These are phyloP conservation scores for Phlebiopsis flavidoalba DNA, from an alignment of 768 basidiomycete genomes.

Conservation along the genomic window DNA sequence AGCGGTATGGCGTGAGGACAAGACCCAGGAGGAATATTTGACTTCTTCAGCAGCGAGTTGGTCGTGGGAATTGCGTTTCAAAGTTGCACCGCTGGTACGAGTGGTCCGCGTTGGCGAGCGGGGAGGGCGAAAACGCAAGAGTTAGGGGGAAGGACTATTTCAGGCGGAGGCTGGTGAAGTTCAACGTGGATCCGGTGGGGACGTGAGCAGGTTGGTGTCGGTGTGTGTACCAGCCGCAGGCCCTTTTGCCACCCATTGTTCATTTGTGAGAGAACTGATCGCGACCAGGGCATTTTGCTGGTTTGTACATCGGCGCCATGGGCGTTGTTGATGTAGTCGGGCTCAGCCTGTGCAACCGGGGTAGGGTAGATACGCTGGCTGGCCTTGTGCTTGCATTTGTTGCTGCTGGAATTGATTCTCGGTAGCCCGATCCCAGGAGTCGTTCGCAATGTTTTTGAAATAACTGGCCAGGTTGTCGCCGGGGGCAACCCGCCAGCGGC, in stretches of 20 bases:
- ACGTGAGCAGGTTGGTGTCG: conserved; percentile 87
- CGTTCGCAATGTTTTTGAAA: no score
- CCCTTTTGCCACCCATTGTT: conserved; percentile 68
- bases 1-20: conserved; percentile 87
- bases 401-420: conserved; percentile 66
- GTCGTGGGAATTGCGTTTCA: conserved; percentile 92
- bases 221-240: conserved; percentile 77
- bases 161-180: conserved; percentile 76
- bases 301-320: conserved; percentile 37
- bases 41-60: conserved; percentile 79
- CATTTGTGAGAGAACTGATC: conserved; percentile 90
- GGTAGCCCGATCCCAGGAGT: conserved; percentile 76
- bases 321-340: conserved; percentile 43
- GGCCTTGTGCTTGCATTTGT: conserved; percentile 31
- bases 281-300: conserved; percentile 57
- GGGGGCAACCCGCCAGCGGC: conserved; percentile 27
- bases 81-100: conserved; percentile 91
- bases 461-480: conserved; percentile 52
- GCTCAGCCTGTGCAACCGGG: conserved; percentile 31
- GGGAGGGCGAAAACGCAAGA: conserved; percentile 74
- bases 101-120: conserved; percentile 77
- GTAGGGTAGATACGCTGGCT: conserved; percentile 49
- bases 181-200: conserved; percentile 90
- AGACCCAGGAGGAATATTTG: conserved; percentile 88
- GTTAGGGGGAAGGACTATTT: conserved; percentile 84